phyloP scores from a whole-genome alignment of 345 rosid genomes.

The Brassica carinata region DNA sequence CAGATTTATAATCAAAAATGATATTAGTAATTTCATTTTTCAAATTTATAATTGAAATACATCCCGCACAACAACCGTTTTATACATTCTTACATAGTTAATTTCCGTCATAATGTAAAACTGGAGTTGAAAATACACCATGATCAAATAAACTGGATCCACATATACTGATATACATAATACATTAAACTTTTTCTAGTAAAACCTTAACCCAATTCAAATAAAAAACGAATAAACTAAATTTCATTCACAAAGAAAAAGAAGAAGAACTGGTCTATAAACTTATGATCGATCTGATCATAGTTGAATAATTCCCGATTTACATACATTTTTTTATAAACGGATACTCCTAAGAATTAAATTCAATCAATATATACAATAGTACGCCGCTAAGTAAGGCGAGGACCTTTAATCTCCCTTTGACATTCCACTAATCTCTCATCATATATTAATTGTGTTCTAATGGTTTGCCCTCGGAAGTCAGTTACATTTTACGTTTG shows the following conservation, averaged over 20 bases:
- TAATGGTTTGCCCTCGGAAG: background rate
- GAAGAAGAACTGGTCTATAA: background rate
- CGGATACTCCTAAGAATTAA: background rate
- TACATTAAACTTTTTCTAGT: background rate
- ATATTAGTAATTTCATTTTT: background rate
- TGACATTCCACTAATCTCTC: background rate
- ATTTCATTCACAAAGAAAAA: background rate
- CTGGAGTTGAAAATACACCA: background rate
- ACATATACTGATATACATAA: background rate
- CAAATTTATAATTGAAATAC: background rate
- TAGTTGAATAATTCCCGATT: background rate
- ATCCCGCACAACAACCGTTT: background rate
- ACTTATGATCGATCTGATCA: background rate
- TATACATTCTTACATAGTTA: background rate
- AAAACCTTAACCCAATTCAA: background rate
- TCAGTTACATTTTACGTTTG: conserved; percentile 12
- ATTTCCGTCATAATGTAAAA: background rate
- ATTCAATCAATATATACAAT: background rate
- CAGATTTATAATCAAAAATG: background rate
- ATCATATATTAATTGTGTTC: conserved; percentile 8
- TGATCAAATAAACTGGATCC: background rate
- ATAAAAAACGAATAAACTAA: background rate
- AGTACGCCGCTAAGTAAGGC: conserved; percentile 8
- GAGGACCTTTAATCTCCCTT: background rate
- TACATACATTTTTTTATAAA: background rate